phyloP scores from a whole-genome alignment of 495 filamentous ascomycete species.

The Darksidea phi region DNA sequence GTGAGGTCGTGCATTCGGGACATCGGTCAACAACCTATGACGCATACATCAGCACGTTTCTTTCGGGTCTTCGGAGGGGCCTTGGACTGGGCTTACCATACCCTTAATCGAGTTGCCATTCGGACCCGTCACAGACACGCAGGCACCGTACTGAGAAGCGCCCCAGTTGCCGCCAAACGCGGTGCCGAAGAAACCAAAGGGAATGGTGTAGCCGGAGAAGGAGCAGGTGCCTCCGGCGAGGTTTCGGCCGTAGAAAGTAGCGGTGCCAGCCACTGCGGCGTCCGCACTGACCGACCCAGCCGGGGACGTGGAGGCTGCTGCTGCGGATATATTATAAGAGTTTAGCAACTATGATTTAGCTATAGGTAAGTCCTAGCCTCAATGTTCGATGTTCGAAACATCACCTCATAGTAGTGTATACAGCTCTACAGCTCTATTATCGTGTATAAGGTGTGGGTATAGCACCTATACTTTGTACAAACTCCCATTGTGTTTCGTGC shows the following conservation, averaged over 20 bases:
- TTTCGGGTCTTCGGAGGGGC: background rate
- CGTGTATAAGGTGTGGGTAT: too few species aligned
- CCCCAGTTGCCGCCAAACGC: conserved; percentile 57
- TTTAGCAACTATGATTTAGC: too few species aligned
- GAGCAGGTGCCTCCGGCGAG: conserved; percentile 57
- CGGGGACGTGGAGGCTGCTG: background rate
- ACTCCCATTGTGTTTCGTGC: too few species aligned
- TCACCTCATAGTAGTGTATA: too few species aligned
- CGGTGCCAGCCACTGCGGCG: conserved; percentile 15
- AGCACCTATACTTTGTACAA: too few species aligned
- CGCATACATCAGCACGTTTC: conserved; percentile 1
- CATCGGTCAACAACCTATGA: conserved; percentile 60
- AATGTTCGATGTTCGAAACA: too few species aligned
- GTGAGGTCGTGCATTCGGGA: conserved; percentile 55
- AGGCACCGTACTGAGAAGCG: conserved; percentile 55
- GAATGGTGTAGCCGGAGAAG: conserved; percentile 59
- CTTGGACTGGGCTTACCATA: too few species aligned
- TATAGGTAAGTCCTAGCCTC: too few species aligned
- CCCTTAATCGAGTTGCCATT: conserved; percentile 58
- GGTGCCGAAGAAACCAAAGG: conserved; percentile 54
- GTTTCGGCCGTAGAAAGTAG: conserved; percentile 56
- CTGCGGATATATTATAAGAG: too few species aligned
- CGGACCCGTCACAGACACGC: conserved; percentile 53
- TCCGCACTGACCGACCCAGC: conserved; percentile 7
- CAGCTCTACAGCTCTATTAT: too few species aligned